phyloP scores from a whole-genome alignment of 164 flowering plant species.

The Nelumbo lutea region DNA sequence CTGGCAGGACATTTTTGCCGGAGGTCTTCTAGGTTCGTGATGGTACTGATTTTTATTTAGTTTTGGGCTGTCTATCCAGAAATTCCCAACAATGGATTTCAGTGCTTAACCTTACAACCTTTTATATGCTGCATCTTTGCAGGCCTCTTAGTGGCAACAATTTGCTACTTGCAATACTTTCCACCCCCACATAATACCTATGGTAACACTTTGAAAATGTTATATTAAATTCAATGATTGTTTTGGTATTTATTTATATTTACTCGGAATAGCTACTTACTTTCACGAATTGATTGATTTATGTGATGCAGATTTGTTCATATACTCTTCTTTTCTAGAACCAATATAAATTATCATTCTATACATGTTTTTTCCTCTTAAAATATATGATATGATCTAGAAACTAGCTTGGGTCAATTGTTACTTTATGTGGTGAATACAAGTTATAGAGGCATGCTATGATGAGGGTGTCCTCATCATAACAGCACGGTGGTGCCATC shows the following conservation, averaged over 20 bases:
- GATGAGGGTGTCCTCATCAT: too few relatives aligned
- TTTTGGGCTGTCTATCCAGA: not conserved
- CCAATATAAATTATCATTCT: not conserved
- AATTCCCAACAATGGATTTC: not conserved
- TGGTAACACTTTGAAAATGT: constrained; percentile 30
- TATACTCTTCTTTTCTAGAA: not conserved
- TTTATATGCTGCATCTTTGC: constrained; percentile 9
- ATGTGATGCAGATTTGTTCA: not conserved
- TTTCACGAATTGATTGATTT: not conserved
- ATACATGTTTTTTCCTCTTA: not conserved
- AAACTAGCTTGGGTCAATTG: too few relatives aligned
- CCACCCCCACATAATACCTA: constrained; percentile 69
- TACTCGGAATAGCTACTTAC: not conserved
- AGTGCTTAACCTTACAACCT: not conserved
- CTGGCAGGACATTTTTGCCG: constrained; percentile 92
- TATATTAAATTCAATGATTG: not conserved
- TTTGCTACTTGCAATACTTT: constrained; percentile 84
- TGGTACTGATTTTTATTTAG: constrained; percentile 4
- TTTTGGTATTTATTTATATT: not conserved
- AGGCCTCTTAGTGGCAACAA: constrained; percentile 62
- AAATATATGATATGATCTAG: not conserved
- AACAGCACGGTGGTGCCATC: too few relatives aligned
- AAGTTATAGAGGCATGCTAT: too few relatives aligned
- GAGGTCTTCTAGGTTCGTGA: constrained; percentile 53
- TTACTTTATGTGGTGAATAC: too few relatives aligned